Base-by-base conservation (phyloP, 495 filamentous ascomycete species). In the Thermothielavioides terrestris region DNA sequence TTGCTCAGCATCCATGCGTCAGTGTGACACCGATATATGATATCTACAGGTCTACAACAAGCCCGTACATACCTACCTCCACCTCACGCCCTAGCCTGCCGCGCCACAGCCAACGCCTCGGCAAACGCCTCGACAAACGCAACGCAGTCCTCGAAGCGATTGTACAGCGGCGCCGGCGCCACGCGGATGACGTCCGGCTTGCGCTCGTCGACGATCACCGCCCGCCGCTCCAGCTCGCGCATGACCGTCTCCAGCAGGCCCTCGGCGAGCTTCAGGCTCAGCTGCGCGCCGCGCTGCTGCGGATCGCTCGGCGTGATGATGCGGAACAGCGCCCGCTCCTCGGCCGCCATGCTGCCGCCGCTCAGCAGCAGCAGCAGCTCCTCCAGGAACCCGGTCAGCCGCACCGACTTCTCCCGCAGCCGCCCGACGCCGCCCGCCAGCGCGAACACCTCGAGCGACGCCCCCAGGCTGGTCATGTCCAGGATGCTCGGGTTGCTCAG, bases 81-180 rank as follows among this genome's bases (percentile, higher is more conserved):
- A n/a, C n/a, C n/a, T n/a, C n/a, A n/a, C 8, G 3, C 30, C 39
- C 11, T 25, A n/a, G 18, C 46, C 15, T 10, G 32, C 47, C 55
- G 55, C 12, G 62, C 64, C 42, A 60, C 52, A 8, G 66, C 54
- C 44, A 84, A 51, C n/a, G 78, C 83, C 18, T 54, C 46, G n/a
- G 62, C 63, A 49, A 87, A 79, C n/a, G 72, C 79, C 47, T 77
- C 66, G 17, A 82, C 81, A 65, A 96, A 97, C 9, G 72, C 60
- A 69, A 82, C 87, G 15, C 88, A 85, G 57, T 98, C 92, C 42
- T 62, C 62, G 63, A 84, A 96, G 0, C 74, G 81, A 66, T 95
- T 96, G 65, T 95, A 98, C 45, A 97, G 60, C 28, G 92, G 90
- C 26, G 87, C 83, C 1, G 92, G 94, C 15, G 91, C 89, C n/a